Percentiles rank a stretch among this genome's conserved stretches.
Evolutionary conservation across 2,329 filamentous ascomycete species (phyloP).

Genomic region (Trichoderma gracile): DNA sequence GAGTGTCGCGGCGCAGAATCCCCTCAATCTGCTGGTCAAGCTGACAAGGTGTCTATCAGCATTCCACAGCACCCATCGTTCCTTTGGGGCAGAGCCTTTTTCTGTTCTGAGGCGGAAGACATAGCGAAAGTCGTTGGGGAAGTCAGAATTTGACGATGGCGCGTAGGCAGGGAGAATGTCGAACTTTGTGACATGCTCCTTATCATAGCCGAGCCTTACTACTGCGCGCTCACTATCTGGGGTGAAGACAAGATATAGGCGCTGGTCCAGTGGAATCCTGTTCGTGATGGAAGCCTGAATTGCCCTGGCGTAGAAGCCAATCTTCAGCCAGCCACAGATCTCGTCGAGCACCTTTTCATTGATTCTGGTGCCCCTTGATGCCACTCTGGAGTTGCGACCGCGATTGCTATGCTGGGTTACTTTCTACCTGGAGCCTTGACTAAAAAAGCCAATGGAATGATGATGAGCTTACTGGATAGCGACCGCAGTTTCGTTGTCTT

Average conservation of each 20-base stretch:
- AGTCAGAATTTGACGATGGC: background rate
- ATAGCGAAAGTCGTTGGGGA: background rate
- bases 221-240: background rate
- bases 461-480: background rate
- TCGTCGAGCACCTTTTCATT: background rate
- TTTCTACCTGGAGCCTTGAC: background rate
- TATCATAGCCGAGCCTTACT: background rate
- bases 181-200: background rate
- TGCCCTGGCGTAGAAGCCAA: background rate
- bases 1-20: background rate
- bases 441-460: background rate
- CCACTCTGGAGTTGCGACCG: background rate
- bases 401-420: background rate
- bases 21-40: background rate
- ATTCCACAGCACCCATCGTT: constrained; percentile 1
- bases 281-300: background rate
- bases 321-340: background rate
- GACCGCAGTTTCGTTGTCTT: background rate
- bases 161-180: background rate
- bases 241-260: background rate
- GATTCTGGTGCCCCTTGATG: background rate
- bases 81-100: too few species aligned
- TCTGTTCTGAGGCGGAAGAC: background rate
- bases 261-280: background rate
- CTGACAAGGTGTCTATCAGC: background rate